These are phyloP conservation scores for Trichoderma sp. DNA, from an alignment of 2,329 filamentous ascomycete genomes.

Conservation along the genomic window DNA sequence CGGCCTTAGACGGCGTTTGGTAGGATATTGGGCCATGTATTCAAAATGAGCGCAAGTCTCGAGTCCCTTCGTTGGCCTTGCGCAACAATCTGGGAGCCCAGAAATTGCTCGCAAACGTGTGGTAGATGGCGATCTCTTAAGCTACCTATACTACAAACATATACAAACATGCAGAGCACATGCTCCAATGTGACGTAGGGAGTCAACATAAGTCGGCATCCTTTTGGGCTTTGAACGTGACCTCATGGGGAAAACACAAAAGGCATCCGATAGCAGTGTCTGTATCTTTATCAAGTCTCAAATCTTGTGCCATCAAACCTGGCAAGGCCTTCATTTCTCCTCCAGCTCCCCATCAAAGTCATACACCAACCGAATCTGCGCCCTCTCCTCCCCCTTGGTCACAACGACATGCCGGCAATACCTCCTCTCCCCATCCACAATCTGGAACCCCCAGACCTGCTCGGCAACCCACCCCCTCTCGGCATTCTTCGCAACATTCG, in stretches of 20 bases:
- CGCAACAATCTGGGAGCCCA: background rate
- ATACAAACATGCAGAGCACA: background rate
- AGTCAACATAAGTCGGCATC: background rate
- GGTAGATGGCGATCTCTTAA: background rate
- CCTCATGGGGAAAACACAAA: too few relatives aligned
- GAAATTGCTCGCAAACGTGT: background rate
- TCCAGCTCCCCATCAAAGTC: conserved; percentile 45
- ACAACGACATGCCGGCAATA: conserved; percentile 58
- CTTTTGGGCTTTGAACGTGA: background rate
- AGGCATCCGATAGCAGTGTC: too few relatives aligned
- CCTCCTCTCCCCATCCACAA: conserved; percentile 53
- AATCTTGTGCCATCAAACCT: too few relatives aligned
- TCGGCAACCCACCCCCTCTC: conserved; percentile 57
- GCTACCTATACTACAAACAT: background rate
- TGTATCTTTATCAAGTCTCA: too few relatives aligned
- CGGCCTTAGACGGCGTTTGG: conserved; percentile 20
- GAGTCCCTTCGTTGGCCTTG: background rate
- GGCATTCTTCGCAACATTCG: conserved; percentile 61
- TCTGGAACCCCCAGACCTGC: conserved; percentile 65
- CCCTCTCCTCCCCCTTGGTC: conserved; percentile 53
- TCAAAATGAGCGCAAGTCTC: conserved; percentile 2
- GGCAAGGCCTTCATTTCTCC: background rate
- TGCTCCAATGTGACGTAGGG: background rate
- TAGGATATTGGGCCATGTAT: background rate
- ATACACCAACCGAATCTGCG: conserved; percentile 58